A percentile compares a stretch with the other conserved stretches of the same genome.
These are phyloP conservation scores for Trichophyton mentagrophytes DNA, from an alignment of 2,329 filamentous ascomycete species.

Conservation along the genomic window DNA sequence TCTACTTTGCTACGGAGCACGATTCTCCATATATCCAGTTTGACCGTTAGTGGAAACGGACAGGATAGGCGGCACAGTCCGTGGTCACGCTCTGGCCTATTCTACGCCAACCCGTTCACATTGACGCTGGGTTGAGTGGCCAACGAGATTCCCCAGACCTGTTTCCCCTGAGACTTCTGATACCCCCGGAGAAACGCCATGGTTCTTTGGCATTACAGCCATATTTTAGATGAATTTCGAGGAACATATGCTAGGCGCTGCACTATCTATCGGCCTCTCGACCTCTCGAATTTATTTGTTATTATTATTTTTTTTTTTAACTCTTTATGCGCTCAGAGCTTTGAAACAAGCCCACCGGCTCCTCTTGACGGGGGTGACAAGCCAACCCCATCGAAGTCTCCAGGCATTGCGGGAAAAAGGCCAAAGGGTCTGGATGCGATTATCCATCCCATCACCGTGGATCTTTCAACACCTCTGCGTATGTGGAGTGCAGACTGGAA, in stretches of 20 bases:
- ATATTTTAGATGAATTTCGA: neutral
- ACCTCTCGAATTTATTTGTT: too few relatives aligned
- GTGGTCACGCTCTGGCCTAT: neutral
- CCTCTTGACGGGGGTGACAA: neutral
- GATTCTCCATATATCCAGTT: neutral
- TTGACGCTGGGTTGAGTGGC: neutral
- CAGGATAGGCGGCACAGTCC: conserved; percentile 1
- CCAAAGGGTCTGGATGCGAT: neutral
- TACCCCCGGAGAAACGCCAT: neutral
- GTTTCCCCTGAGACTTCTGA: neutral
- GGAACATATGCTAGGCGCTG: neutral
- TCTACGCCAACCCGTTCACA: neutral
- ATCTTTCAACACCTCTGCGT: neutral
- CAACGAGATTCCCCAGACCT: neutral
- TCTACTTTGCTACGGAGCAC: neutral
- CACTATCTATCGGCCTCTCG: neutral
- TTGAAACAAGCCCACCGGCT: conserved; percentile 2
- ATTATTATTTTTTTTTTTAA: neutral
- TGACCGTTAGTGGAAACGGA: neutral
- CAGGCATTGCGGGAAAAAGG: neutral
- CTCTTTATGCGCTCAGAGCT: conserved; percentile 1
- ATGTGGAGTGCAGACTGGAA: neutral
- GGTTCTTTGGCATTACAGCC: neutral
- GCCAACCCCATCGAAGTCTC: neutral
- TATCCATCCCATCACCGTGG: neutral